Conservation (phyloP, 768 basidiomycete genomes). For the Leccinellum rugosiceps region DNA sequence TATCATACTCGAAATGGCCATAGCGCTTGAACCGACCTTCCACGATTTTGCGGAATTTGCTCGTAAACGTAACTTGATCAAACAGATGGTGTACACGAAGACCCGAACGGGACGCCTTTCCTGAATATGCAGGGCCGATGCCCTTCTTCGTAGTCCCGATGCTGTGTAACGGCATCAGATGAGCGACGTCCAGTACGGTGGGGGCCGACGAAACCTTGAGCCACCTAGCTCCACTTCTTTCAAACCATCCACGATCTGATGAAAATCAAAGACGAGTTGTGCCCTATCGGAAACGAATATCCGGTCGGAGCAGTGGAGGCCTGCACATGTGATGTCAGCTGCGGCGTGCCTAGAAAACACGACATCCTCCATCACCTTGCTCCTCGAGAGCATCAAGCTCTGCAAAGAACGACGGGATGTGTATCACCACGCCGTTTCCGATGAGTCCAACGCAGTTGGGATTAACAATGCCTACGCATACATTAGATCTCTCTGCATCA, state of each 20-base stretch:
- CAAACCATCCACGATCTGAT: conserved; percentile 98
- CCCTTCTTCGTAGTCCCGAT: conserved; percentile 99
- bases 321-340: conserved; percentile 38
- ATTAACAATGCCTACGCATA: conserved; percentile 19
- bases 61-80: conserved; percentile 77
- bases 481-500: neutral
- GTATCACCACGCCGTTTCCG: conserved; percentile 94
- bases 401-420: conserved; percentile 90
- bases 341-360: neutral
- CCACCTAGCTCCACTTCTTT: conserved; percentile 98
- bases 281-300: conserved; percentile 95
- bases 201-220: conserved; percentile 49
- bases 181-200: neutral
- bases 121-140: conserved; percentile 98
- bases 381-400: conserved; percentile 84
- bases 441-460: conserved; percentile 79
- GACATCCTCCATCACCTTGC: conserved; percentile 55
- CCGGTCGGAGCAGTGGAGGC: conserved; percentile 79
- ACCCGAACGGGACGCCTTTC: conserved; percentile 94
- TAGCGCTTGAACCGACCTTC: conserved; percentile 98
- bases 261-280: conserved; percentile 97
- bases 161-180: conserved; percentile 36
- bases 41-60: conserved; percentile 92
- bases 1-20: conserved; percentile 97
- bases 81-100: conserved; percentile 96